phyloP scores from a whole-genome alignment of 352 stramenopile species.

The Globisporangium solare region DNA sequence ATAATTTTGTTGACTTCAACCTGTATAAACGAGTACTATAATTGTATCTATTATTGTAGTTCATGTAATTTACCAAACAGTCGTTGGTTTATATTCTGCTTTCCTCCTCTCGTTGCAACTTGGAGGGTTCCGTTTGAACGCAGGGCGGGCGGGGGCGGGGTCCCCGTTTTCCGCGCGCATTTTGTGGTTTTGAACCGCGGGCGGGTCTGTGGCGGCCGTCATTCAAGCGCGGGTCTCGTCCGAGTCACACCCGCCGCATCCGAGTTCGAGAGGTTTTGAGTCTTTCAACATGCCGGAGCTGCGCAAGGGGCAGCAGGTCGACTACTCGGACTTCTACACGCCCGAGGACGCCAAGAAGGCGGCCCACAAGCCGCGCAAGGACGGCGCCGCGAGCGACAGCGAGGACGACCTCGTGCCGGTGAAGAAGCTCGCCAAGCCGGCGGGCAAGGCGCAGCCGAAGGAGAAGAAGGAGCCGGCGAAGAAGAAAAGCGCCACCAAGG shows the following conservation, averaged over 20 bases:
- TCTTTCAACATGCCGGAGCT: slow-evolving; percentile 28
- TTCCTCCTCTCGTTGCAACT: background rate
- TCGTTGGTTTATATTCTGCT: no score
- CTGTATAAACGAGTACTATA: no score
- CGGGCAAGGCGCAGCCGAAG: slow-evolving; percentile 12
- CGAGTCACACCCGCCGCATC: slow-evolving; percentile 6
- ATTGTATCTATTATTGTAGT: no score
- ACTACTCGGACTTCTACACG: slow-evolving; percentile 40
- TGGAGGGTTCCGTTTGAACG: background rate
- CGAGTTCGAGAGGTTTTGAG: slow-evolving; percentile 16
- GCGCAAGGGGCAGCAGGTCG: slow-evolving; percentile 25
- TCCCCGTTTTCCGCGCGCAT: slow-evolving; percentile 6
- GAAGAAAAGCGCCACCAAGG: slow-evolving; percentile 10
- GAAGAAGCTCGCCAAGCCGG: slow-evolving; percentile 16
- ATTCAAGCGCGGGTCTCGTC: slow-evolving; percentile 10
- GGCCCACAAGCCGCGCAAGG: slow-evolving; percentile 16
- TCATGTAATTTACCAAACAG: no score
- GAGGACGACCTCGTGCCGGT: slow-evolving; percentile 21
- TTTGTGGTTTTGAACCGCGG: slow-evolving; percentile 12
- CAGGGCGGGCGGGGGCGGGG: background rate
- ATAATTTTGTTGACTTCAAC: no score
- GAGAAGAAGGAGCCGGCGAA: slow-evolving; percentile 14
- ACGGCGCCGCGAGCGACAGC: slow-evolving; percentile 16
- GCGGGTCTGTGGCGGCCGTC: background rate
- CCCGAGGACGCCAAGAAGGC: slow-evolving; percentile 11